These are phyloP conservation scores for Coniella lustricola DNA, from an alignment of 2,329 filamentous ascomycete genomes.

Conservation along the genomic window DNA sequence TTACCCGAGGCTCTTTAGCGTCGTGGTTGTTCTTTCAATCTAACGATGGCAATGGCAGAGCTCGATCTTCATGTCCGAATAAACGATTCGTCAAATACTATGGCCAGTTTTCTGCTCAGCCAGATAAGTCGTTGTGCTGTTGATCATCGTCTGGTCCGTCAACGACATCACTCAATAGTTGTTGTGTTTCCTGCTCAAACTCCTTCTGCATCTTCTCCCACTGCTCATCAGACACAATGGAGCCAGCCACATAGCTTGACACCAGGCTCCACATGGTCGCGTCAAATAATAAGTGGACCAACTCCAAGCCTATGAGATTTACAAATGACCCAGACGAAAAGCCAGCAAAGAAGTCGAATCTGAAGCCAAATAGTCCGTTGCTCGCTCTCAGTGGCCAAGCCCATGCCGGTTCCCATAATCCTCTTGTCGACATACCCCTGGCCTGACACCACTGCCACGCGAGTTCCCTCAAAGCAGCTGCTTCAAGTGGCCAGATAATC, in stretches of 20 bases:
- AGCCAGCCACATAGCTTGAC: conserved; percentile 24
- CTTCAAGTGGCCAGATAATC: conserved; percentile 40
- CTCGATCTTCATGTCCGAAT: no score
- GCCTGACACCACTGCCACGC: conserved; percentile 35
- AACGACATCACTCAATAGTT: not conserved
- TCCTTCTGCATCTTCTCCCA: conserved; percentile 12
- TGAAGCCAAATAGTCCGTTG: conserved; percentile 18
- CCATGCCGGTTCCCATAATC: conserved; percentile 28
- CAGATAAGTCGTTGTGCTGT: not conserved
- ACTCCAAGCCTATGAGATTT: conserved; percentile 41
- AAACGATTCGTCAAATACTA: no score
- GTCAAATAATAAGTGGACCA: conserved; percentile 37
- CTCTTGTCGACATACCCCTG: conserved; percentile 29
- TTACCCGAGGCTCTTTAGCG: no score
- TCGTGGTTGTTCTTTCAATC: no score
- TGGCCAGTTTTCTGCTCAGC: not conserved
- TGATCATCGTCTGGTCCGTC: not conserved
- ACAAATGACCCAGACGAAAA: conserved; percentile 32
- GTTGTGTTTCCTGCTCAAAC: not conserved
- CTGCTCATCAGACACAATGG: conserved; percentile 11
- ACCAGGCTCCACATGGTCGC: conserved; percentile 39
- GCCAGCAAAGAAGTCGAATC: conserved; percentile 25
- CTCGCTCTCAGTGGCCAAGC: conserved; percentile 2
- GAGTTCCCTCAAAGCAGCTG: conserved; percentile 36
- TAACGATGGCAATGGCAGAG: no score